These are phyloP conservation scores for Colletotrichum australisinense DNA, from an alignment of 2,329 filamentous ascomycete species.

Conservation along the genomic window DNA sequence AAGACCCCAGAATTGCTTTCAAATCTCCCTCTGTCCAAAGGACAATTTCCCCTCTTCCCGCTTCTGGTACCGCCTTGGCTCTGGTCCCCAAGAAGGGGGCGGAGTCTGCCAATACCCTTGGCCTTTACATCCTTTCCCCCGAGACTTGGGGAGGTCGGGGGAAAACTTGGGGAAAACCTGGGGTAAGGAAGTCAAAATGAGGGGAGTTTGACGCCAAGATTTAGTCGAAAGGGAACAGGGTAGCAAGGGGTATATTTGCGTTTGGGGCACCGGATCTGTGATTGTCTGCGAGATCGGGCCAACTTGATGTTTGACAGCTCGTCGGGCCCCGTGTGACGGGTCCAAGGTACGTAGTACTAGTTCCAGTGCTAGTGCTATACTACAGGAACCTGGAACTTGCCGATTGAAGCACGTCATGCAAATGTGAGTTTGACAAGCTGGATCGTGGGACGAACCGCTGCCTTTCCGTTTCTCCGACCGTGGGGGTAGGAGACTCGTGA, in stretches of 20 bases:
- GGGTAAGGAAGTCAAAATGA: neutral
- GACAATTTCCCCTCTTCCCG: no score
- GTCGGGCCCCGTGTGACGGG: neutral
- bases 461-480: slow-evolving; percentile 3
- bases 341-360: neutral
- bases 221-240: neutral
- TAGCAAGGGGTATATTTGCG: no score
- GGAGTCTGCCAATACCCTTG: neutral
- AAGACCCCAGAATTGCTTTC: no score
- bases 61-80: neutral
- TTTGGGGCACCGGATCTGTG: neutral
- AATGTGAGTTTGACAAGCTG: neutral
- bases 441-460: neutral
- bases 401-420: slow-evolving; percentile 2
- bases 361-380: no score
- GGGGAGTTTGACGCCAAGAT: neutral
- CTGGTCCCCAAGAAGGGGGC: neutral
- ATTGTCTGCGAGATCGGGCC: neutral
- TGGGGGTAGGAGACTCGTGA: neutral
- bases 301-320: neutral
- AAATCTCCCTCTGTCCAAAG: no score
- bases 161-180: slow-evolving; percentile 4
- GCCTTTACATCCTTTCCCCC: slow-evolving; percentile 14
- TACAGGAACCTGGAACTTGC: neutral
- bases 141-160: slow-evolving; percentile 11